Conservation (phyloP, 768 basidiomycete genomes). For the Suillus alpinus region DNA sequence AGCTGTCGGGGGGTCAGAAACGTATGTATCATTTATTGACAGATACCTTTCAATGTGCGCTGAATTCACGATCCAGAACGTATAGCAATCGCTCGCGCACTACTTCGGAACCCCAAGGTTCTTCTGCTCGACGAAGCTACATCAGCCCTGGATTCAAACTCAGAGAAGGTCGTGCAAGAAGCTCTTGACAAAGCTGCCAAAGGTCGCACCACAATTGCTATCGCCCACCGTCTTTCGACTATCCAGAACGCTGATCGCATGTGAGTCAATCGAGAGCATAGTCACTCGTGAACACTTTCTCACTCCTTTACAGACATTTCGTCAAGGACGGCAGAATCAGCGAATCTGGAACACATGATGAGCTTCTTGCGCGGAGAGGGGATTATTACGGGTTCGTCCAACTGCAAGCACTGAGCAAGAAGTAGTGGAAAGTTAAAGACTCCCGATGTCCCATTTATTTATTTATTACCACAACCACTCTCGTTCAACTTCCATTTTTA, state of each 20-base stretch:
- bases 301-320: conserved; percentile 61
- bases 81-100: conserved; percentile 85
- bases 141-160: conserved; percentile 86
- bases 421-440: neutral
- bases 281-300: neutral
- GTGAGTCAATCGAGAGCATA: conserved; percentile 38
- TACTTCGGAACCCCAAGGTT: conserved; percentile 87
- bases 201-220: conserved; percentile 91
- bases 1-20: conserved; percentile 87
- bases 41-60: conserved; percentile 2
- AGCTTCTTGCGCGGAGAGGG: conserved; percentile 61
- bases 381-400: conserved; percentile 86
- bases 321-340: conserved; percentile 83
- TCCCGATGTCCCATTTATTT: neutral
- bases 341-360: conserved; percentile 87
- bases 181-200: conserved; percentile 90
- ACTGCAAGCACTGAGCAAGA: conserved; percentile 67
- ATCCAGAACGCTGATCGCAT: conserved; percentile 92
- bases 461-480: neutral
- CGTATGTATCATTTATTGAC: conserved; percentile 39
- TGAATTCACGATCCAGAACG: conserved; percentile 39
- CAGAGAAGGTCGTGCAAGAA: conserved; percentile 92
- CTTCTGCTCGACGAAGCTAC: conserved; percentile 88
- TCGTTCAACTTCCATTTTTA: too few species aligned
- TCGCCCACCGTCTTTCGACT: conserved; percentile 93